Evolutionary conservation across 202 grass and related monocot species (phyloP), one percentile per base, ranked within the genome.

Genomic region (Sporobolus alterniflorus): DNA sequence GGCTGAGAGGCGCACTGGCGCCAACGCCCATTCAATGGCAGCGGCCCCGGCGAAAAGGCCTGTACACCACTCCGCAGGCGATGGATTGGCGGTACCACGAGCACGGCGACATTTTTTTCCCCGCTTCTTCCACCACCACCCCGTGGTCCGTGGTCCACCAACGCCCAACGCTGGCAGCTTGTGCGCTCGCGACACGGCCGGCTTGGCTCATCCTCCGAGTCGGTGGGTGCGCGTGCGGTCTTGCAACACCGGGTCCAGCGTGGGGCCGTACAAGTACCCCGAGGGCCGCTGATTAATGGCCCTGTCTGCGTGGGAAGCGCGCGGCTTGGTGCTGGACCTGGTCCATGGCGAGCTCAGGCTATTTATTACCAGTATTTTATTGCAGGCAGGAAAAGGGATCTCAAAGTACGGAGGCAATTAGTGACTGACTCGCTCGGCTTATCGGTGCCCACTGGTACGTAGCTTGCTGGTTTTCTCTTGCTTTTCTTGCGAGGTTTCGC

Each of bases 241-340:
- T 6, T 69, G 47, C 54, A 28, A 24, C 32, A 56, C 87, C 87
- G 43, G 43, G 87, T 80, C 75, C 69, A 75, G 72, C 33, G 11
- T 14, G 29, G 5, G 14, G 36, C 6, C 36, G 81, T 79, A 80
- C 68, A 69, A 55, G 49, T 28, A 74, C 51, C 40, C 20, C 22
- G 56, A 42, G 39, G 49, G 86, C 66, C 44, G 66, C 69, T 17
- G 50, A 51, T 73, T 88, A 87, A 77, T 76, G 80, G 62, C 25
- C 26, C 67, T 83, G 59, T 74, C 60, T 9, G 26, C 0, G 9
- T 1, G 21, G 33, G 5, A 15, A 20, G 3, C 7, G 12, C 18
- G 22, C 7, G 60, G 3, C n/a, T 13, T 0, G 47, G 24, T 9
- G 34, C 4, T 68, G 75, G 14, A 79, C 86, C 24, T 11, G 74